phyloP scores from a whole-genome alignment of 1,284 basidiomycete genomes.

The Tilletiopsis washingtonensis region DNA sequence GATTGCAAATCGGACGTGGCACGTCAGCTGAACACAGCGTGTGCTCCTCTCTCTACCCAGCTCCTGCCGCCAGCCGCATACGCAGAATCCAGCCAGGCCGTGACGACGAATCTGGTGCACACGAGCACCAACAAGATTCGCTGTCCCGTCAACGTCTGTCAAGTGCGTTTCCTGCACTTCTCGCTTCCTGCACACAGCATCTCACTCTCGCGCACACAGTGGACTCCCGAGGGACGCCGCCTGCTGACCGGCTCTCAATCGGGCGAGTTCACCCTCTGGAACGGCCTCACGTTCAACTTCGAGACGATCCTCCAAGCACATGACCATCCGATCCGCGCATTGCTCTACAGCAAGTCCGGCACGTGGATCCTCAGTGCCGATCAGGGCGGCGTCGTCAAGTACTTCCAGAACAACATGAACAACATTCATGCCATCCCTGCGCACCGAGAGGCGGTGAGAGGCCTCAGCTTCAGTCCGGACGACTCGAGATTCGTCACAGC shows the following conservation, averaged over 20 bases:
- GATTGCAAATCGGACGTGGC: background rate
- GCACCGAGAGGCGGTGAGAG: conserved; percentile 65
- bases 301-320: conserved; percentile 97
- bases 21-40: background rate
- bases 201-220: too few species aligned
- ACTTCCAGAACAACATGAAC: conserved; percentile 98
- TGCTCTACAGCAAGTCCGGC: conserved; percentile 84
- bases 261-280: conserved; percentile 98
- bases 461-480: conserved; percentile 81
- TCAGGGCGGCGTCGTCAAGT: conserved; percentile 90
- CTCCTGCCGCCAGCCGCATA: conserved; percentile 86
- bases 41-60: conserved; percentile 54
- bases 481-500: conserved; percentile 86
- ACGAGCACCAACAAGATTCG: conserved; percentile 97
- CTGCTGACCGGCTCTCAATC: conserved; percentile 89
- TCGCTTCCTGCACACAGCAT: too few species aligned
- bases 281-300: conserved; percentile 97
- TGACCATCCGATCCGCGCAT: conserved; percentile 81
- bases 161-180: too few species aligned
- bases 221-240: conserved; percentile 90
- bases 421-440: conserved; percentile 89
- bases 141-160: conserved; percentile 89
- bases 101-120: conserved; percentile 92
- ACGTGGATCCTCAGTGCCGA: conserved; percentile 85
- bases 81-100: conserved; percentile 74